phyloP scores from a whole-genome alignment of 2,329 filamentous ascomycete species.

The Alternaria consortialis region DNA sequence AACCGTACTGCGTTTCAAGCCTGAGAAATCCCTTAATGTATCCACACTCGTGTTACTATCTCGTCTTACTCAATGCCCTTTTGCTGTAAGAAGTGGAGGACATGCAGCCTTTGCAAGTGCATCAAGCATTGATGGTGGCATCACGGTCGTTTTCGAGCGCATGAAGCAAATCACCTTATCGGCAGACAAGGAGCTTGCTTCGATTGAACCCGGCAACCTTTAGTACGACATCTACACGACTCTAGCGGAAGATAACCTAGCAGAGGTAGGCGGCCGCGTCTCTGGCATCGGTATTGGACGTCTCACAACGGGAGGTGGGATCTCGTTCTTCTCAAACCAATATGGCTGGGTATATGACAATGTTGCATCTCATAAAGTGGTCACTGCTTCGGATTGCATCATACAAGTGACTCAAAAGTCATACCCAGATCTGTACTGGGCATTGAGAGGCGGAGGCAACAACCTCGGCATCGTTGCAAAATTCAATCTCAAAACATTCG shows the following conservation, averaged over 20 bases:
- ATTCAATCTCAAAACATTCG: conserved; percentile 28
- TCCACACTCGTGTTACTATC: conserved; percentile 30
- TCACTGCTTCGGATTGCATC: conserved; percentile 35
- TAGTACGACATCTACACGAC: conserved; percentile 44
- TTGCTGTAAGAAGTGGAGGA: conserved; percentile 51
- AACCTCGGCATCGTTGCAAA: conserved; percentile 43
- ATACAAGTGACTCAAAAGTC: conserved; percentile 33
- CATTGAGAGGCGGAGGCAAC: conserved; percentile 46
- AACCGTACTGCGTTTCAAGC: conserved; percentile 42
- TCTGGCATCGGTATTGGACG: conserved; percentile 43
- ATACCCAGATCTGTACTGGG: conserved; percentile 51
- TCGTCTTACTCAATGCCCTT: conserved; percentile 40
- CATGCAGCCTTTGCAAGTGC: conserved; percentile 37
- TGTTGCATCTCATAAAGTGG: conserved; percentile 44
- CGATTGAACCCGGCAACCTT: conserved; percentile 42
- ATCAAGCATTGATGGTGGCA: conserved; percentile 40
- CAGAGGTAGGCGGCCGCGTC: conserved; percentile 41
- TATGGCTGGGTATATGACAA: conserved; percentile 48
- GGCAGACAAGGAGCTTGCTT: conserved; percentile 29
- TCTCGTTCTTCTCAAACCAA: conserved; percentile 43
- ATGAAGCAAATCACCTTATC: conserved; percentile 35
- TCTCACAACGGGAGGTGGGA: conserved; percentile 28
- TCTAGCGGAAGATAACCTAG: conserved; percentile 33
- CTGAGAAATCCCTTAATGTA: conserved; percentile 27
- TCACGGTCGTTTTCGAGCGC: conserved; percentile 36